These are phyloP conservation scores for Yamadazyma akitaensis DNA, from an alignment of 805 yeast species.

Conservation along the genomic window DNA sequence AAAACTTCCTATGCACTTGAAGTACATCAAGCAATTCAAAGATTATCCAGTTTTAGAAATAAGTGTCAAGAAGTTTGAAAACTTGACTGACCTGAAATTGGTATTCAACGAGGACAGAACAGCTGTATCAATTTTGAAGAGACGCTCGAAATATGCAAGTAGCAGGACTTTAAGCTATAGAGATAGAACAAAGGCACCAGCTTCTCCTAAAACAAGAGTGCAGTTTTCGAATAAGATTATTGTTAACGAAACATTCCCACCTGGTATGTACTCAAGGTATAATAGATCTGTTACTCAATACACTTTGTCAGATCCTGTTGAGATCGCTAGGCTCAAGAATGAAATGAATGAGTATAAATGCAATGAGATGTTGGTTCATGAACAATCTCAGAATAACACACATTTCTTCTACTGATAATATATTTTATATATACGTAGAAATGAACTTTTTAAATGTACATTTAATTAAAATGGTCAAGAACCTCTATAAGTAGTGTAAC, in stretches of 20 bases:
- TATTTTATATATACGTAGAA: conserved; percentile 1
- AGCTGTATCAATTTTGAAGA: conserved; percentile 15
- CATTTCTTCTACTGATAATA: conserved; percentile 53
- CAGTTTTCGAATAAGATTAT: conserved; percentile 46
- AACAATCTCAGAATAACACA: conserved; percentile 54
- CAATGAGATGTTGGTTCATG: conserved; percentile 67
- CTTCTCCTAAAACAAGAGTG: conserved; percentile 20
- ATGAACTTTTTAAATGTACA: conserved; percentile 1
- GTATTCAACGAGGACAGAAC: background rate
- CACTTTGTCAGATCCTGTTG: conserved; percentile 46
- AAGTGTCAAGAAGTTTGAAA: conserved; percentile 29
- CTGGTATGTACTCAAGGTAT: conserved; percentile 51
- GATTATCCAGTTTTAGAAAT: conserved; percentile 32
- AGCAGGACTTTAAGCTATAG: conserved; percentile 1
- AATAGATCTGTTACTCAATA: conserved; percentile 51
- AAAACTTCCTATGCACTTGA: conserved; percentile 31
- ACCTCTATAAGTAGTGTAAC: conserved; percentile 91
- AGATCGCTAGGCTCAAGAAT: conserved; percentile 53
- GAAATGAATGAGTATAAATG: conserved; percentile 66
- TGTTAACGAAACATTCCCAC: conserved; percentile 52
- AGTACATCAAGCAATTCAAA: conserved; percentile 33
- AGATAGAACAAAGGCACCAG: background rate
- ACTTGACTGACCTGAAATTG: conserved; percentile 13
- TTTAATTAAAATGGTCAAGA: conserved; percentile 32
- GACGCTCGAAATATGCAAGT: conserved; percentile 1